Base-by-base conservation (phyloP, 495 filamentous ascomycete genomes). In the Bathelium albidoporum region DNA sequence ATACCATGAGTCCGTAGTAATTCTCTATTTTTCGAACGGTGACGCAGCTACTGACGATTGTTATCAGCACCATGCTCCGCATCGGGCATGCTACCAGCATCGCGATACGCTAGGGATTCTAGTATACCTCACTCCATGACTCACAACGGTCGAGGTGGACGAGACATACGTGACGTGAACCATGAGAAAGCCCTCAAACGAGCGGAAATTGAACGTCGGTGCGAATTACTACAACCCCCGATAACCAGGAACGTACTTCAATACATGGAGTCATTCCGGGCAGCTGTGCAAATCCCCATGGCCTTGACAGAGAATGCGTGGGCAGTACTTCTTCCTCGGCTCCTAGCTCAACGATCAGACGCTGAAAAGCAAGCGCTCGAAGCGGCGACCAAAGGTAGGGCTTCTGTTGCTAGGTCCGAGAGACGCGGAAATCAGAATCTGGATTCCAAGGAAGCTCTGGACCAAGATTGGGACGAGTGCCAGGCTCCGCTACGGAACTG, bases 181-280 rank as follows among this genome's bases (percentile, higher is more conserved):
- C 79, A 83, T 69, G 74, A 83, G 18, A 88, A 87, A 72, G 81
- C 79, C 41, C 75, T 78, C 28, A 79, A 85, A 62, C 77, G 79
- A 67, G 75, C 77, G 3, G 88, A 88, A 66, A 90, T 90, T 64
- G 87, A 90, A 70, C 79, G 79, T 34, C 82, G 86, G 22, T 86
- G 85, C 68, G 68, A 79, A 70, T 72, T 77, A 29, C 73, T 91
- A 18, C 69, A 82, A 39, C 88, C 87, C 16, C 85, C 87, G 20
- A 69, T 91, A 45, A 68, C 73, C 26, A 71, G 84, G 32, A 75
- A 76, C 62, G 73, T 89, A 16, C 76, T 91, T 39, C 77, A 76
- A 43, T 83, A 85, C 62, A 86, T 90, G 70, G 81, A 85, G 10
- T 82, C 87, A 0, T 90, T 88, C 65, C 82, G 86, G 65, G 85